Evolutionary conservation across 2,329 filamentous ascomycete species (phyloP).

Genomic region (Cephalotrichum gorgonifer): DNA sequence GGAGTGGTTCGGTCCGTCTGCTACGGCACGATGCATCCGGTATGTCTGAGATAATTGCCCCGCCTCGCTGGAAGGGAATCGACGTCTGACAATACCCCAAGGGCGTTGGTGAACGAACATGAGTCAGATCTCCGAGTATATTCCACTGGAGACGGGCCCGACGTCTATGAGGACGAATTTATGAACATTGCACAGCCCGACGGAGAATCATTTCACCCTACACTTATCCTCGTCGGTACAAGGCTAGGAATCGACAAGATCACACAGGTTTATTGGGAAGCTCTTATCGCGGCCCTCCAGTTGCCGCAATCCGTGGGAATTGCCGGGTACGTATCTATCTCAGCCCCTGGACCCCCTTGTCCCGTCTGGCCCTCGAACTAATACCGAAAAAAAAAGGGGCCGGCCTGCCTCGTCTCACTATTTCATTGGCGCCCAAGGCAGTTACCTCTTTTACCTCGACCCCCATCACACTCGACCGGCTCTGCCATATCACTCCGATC

Average conservation of each 20-base stretch:
- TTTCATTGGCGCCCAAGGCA: constrained; percentile 52
- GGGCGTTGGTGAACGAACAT: constrained; percentile 62
- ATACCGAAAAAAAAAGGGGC: constrained; percentile 44
- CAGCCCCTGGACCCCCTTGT: not conserved
- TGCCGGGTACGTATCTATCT: constrained; percentile 62
- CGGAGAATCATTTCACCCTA: constrained; percentile 63
- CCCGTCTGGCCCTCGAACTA: not conserved
- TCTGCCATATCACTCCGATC: constrained; percentile 50
- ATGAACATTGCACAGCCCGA: constrained; percentile 63
- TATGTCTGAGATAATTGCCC: constrained; percentile 34
- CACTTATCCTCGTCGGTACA: constrained; percentile 79
- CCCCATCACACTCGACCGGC: constrained; percentile 77
- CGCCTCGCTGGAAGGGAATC: not conserved
- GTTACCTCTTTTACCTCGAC: constrained; percentile 86
- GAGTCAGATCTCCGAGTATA: constrained; percentile 67
- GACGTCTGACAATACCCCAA: constrained; percentile 24
- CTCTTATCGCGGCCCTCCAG: constrained; percentile 74
- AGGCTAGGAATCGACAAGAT: constrained; percentile 88
- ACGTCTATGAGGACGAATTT: constrained; percentile 88
- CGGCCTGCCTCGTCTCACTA: constrained; percentile 78
- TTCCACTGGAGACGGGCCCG: constrained; percentile 77
- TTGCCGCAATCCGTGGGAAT: constrained; percentile 93
- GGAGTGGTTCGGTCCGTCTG: constrained; percentile 98
- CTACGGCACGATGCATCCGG: constrained; percentile 90
- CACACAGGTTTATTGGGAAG: constrained; percentile 89